These are phyloP conservation scores for Beauveria medogensis DNA, from an alignment of 2,329 filamentous ascomycete genomes.

Conservation along the genomic window DNA sequence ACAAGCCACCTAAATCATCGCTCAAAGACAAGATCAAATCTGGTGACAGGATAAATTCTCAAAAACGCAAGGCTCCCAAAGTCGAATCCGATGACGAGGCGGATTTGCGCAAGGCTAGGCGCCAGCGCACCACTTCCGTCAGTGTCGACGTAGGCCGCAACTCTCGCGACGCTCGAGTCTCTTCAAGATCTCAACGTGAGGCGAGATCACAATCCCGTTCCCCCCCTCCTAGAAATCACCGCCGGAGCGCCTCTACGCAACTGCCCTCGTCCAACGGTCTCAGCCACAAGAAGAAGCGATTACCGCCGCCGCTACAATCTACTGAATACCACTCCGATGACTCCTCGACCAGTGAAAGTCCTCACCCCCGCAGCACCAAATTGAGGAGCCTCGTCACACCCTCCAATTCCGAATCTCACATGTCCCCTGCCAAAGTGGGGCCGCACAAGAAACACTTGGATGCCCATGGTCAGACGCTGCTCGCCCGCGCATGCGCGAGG, in stretches of 20 bases:
- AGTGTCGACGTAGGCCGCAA: conserved; percentile 27
- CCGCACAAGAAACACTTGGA: conserved; percentile 83
- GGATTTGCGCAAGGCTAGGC: conserved; percentile 45
- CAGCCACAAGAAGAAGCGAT: conserved; percentile 51
- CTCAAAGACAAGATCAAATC: conserved; percentile 39
- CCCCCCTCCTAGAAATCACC: conserved; percentile 49
- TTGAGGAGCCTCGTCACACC: conserved; percentile 48
- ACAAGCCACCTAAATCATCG: conserved; percentile 31
- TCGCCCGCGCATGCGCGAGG: conserved; percentile 83
- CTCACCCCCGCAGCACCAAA: conserved; percentile 50
- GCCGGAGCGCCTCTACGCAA: conserved; percentile 58
- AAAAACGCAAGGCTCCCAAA: conserved; percentile 47
- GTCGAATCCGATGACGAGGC: conserved; percentile 51
- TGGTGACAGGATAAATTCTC: conserved; percentile 37
- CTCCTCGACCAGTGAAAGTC: conserved; percentile 53
- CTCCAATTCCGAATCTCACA: conserved; percentile 48
- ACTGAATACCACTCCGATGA: conserved; percentile 62
- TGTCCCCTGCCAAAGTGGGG: conserved; percentile 59
- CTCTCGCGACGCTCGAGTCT: conserved; percentile 26
- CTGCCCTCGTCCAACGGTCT: conserved; percentile 48
- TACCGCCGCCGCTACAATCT: conserved; percentile 53
- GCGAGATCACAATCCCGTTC: conserved; percentile 44
- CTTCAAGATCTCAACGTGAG: conserved; percentile 26
- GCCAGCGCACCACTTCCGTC: conserved; percentile 42
- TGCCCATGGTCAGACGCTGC: conserved; percentile 80